Base-by-base conservation (phyloP, 176 grass and related monocot genomes). In the Eragrostis curvula region DNA sequence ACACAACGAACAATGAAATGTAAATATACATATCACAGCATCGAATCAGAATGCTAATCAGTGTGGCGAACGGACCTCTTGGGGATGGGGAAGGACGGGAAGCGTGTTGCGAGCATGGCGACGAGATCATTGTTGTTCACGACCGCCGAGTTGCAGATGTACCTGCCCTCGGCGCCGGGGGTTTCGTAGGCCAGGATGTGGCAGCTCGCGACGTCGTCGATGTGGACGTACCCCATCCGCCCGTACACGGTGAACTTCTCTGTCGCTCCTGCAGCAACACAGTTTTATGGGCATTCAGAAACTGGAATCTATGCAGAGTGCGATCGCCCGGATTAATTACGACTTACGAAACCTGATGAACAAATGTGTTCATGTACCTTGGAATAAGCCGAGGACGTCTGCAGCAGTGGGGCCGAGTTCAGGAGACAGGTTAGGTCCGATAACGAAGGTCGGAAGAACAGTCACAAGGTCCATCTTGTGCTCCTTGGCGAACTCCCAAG, bases 191-290 rank as follows among this genome's bases (percentile, higher is more conserved):
- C 74, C 72, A 97, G 85, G 70, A 97, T 92, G 86, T 97, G 95
- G 87, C 95, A 91, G 58, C 77, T 85, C 8, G 92, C 90, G 21
- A 92, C 90, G 47, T 97, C 90, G 83, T 94, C 95, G 71, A 94
- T 97, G 81, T 92, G 95, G 58, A 97, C 90, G 66, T 94, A 97
- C 63, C 95, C 92, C 92, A 94, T 97, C 77, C 92, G 89, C 39
- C 95, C 92, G 72, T 91, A 88, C 82, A 51, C 66, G 46, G 92
- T 90, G 80, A 97, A 97, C 66, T 84, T 97, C 13, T 74, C 85
- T 12, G 73, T 71, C 80, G 87, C 88, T 21, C 95, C 92, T 94
- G 90, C 68, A 80, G 49, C 3, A 30, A 36, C 32, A 36, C 1
- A 11, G 32, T 36, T 2, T 36, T 36, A 36, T 45, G 44, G 32